Conservation (phyloP, 192 early-diverging fungal species). For the Gonapodya prolifera region DNA sequence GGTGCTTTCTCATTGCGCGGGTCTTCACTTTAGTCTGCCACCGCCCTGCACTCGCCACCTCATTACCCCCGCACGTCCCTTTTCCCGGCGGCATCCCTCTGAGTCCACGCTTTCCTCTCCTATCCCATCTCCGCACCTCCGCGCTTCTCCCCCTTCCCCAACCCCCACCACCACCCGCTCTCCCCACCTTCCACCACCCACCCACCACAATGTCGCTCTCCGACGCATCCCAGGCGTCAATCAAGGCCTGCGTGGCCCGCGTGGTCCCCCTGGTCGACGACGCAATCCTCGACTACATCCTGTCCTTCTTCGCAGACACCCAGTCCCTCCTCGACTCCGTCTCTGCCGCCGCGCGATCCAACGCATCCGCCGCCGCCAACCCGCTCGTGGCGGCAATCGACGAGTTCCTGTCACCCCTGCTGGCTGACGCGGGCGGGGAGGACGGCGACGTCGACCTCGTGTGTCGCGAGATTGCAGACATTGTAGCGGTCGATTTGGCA, state of each 20-base stretch:
- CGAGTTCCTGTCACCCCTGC: constrained; percentile 54
- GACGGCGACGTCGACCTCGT: constrained; percentile 47
- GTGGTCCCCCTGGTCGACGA: constrained; percentile 35
- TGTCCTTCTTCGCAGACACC: constrained; percentile 54
- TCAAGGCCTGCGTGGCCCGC: not conserved
- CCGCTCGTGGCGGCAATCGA: constrained; percentile 34
- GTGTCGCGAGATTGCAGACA: constrained; percentile 51
- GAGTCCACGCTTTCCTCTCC: no score
- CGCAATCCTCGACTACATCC: constrained; percentile 62
- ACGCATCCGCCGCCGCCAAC: constrained; percentile 21
- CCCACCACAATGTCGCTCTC: not conserved
- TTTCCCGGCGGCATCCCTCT: no score
- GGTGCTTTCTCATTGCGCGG: no score
- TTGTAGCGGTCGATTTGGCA: constrained; percentile 28
- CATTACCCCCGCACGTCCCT: no score
- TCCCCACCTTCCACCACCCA: not conserved
- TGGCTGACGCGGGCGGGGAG: constrained; percentile 44
- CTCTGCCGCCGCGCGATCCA: not conserved
- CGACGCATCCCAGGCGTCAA: not conserved
- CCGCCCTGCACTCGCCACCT: no score
- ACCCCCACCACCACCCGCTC: no score
- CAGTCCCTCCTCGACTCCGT: constrained; percentile 3
- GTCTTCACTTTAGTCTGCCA: no score
- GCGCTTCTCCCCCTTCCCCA: no score
- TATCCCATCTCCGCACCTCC: no score